Base-by-base conservation (phyloP, 106 monocot species). In the Dioscorea alata region DNA sequence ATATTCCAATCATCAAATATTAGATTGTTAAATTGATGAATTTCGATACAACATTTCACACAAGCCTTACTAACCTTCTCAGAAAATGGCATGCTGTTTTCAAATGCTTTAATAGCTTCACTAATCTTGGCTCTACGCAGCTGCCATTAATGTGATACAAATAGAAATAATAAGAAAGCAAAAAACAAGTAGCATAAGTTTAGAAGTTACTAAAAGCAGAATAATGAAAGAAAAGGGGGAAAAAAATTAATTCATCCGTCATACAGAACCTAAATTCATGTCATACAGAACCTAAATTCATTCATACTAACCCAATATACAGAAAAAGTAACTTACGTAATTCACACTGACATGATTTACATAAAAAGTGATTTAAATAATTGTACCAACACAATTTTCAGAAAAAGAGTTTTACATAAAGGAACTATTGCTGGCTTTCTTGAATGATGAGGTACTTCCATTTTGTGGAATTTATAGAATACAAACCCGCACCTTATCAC, bases 41-140 rank as follows among this genome's bases (percentile, higher is more conserved):
- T 10, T 2, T 42, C 42, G 2, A 10, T 6, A 42, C 4, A 42
- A 42, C 10, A 42, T 42, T 42, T 42, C 42, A 42, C 42, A 42
- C 42, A 42, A 8, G 10, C 10, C 42, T 42, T 6, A 42, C 42
- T 34, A 34, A 86, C 86, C 73, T 78, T 69, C 21, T 51, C 71
- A 57, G 74, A 70, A 42, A 21, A 62, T 73, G 81, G 82, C 12
- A 82, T 42, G 23, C 69, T 67, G 10, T 65, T 79, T 73, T 79
- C 59, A 34, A 86, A 65, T 33, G 72, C 78, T 66, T 73, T 82
- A 49, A 86, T 76, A 73, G 64, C 81, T 70, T 79, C 75, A 20
- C 69, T 5, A 50, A 86, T 75, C 66, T 69, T 86, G 14, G 68
- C 72, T 79, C 72, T 75, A 13, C 75, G 68, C 9, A 70, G 52